Base-by-base conservation (phyloP, 2,329 filamentous ascomycete species). In the Pezicula radicicola region DNA sequence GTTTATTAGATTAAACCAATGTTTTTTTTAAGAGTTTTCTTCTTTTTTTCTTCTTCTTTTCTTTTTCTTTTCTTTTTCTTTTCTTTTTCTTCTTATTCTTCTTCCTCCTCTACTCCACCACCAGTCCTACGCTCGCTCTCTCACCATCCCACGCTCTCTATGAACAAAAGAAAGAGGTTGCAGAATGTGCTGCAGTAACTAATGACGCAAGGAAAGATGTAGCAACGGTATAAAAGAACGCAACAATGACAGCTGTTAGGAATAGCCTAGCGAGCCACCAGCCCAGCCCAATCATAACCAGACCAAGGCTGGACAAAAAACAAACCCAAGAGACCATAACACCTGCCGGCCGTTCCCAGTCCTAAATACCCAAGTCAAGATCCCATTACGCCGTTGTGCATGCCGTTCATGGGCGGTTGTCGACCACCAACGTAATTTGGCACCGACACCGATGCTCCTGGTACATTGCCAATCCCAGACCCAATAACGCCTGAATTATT, bases 161-260 rank as follows among this genome's bases (percentile, higher is more conserved):
- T 46, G 27, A 58, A 56, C 58, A 62, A 59, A 49, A 51, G 60
- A 59, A 59, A 59, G 58, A 16, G 21, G 18, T 25, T 59, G 62
- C 60, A 64, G 62, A 60, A 62, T 49, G 60, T 64, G 59, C 62
- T 21, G 62, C 60, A 41, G 50, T 49, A 46, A 45, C 52, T 44
- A 49, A 50, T 42, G 46, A 59, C 50, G 52, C 45, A 50, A 42
- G 19, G n/a, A 41, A 42, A 25, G 9, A 25, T 21, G 25, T 19
- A 25, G 15, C 18, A 42, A 9, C 25, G n/a, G 18, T 13, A 50
- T 41, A 56, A 57, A 54, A 50, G 49, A 55, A 51, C 51, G 46
- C 40, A 46, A 50, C 36, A 35, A 35, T 42, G 25, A 48, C 27
- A 49, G 12, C 42, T 15, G 46, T n/a, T 10, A 33, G 25, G 39